These are phyloP conservation scores for Candolleomyces efflorescens DNA, from an alignment of 768 basidiomycete genomes.

Conservation along the genomic window DNA sequence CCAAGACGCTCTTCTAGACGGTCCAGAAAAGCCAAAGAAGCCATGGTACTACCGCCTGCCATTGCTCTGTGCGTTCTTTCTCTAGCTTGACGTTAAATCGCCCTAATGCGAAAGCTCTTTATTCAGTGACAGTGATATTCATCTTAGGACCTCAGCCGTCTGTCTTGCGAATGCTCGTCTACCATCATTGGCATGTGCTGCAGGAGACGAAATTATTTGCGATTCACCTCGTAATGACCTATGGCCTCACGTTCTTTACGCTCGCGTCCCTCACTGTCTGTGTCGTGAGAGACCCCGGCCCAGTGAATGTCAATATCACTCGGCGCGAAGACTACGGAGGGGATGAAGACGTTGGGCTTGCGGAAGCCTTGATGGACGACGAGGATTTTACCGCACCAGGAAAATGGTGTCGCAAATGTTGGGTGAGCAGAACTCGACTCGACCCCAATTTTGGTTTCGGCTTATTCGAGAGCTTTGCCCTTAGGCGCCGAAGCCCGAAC, in stretches of 20 bases:
- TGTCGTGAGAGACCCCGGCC: constrained; percentile 72
- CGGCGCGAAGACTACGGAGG: constrained; percentile 13
- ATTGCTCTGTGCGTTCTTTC: constrained; percentile 41
- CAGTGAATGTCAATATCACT: constrained; percentile 31
- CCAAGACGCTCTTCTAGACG: not conserved
- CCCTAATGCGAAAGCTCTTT: not conserved
- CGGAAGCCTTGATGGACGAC: constrained; percentile 54
- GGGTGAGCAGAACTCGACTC: constrained; percentile 38
- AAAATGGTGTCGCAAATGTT: constrained; percentile 77
- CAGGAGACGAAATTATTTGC: constrained; percentile 42
- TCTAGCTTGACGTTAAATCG: not conserved
- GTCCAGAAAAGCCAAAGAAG: constrained; percentile 21
- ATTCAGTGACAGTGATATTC: constrained; percentile 40
- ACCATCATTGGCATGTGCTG: constrained; percentile 59
- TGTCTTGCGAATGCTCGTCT: constrained; percentile 58
- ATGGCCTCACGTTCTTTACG: constrained; percentile 63
- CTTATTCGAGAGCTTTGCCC: not conserved
- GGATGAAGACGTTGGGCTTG: constrained; percentile 40
- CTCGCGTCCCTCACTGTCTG: constrained; percentile 73
- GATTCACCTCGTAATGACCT: constrained; percentile 54
- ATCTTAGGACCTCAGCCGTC: constrained; percentile 76
- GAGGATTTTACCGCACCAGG: constrained; percentile 50
- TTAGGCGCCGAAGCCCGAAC: constrained; percentile 69
- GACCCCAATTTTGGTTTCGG: not conserved
- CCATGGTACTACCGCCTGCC: constrained; percentile 58